Conservation (phyloP, 2,329 filamentous ascomycete species). For the Myriosclerotinia curreyana region DNA sequence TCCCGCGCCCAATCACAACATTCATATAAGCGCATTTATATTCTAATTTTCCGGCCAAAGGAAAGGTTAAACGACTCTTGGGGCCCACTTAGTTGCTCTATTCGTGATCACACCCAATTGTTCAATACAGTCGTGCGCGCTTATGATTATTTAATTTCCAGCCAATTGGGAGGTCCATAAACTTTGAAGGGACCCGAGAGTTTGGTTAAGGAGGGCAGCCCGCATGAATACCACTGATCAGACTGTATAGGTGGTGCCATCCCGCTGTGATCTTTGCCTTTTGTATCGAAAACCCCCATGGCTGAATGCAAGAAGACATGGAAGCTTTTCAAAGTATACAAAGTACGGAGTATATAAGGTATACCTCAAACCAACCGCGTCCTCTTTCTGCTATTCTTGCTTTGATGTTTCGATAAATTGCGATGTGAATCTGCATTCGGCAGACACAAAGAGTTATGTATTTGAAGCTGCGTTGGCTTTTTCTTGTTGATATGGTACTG, state of each 20-base stretch:
- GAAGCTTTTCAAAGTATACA: not conserved
- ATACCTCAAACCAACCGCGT: not conserved
- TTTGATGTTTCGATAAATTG: not conserved
- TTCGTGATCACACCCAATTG: not conserved
- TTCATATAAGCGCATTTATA: constrained; percentile 2
- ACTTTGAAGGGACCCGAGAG: constrained; percentile 11
- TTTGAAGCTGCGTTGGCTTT: constrained; percentile 1
- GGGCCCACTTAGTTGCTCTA: not conserved
- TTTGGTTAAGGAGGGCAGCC: constrained; percentile 12
- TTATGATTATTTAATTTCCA: not conserved
- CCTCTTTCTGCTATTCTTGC: not conserved
- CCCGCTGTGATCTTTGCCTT: not conserved
- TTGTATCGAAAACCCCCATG: not conserved
- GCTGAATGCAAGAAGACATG: not conserved
- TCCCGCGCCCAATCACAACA: constrained; percentile 2
- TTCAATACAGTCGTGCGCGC: constrained; percentile 7
- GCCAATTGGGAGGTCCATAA: not conserved
- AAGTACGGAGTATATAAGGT: not conserved
- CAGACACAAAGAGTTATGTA: not conserved
- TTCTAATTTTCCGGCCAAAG: not conserved
- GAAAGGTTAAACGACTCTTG: not conserved
- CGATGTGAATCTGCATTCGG: not conserved
- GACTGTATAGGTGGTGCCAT: constrained; percentile 8
- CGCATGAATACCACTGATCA: not conserved
- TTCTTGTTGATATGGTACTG: constrained; percentile 13